A percentile compares a stretch with the other conserved stretches of the same genome.
These are phyloP conservation scores for Jacaranda mimosifolia DNA, from an alignment of 257 asterid species.

Conservation along the genomic window DNA sequence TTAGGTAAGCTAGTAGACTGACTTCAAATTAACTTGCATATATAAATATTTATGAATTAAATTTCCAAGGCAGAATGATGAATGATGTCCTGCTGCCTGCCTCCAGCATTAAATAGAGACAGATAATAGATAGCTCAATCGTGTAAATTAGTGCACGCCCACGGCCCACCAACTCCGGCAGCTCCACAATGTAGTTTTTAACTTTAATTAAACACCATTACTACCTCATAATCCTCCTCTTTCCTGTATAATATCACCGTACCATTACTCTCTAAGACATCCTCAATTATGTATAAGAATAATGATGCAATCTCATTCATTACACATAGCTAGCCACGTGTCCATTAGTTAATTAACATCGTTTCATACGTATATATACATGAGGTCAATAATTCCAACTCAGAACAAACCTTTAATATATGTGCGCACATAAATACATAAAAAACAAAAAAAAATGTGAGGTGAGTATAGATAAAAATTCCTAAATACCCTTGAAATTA, in stretches of 20 bases:
- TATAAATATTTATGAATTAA: not conserved
- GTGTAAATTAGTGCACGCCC: slow-evolving; percentile 38
- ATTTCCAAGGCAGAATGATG: slow-evolving; percentile 25
- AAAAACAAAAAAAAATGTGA: too few relatives aligned
- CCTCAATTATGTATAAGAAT: slow-evolving; percentile 35
- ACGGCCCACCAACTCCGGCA: slow-evolving; percentile 22
- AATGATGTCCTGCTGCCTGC: not conserved
- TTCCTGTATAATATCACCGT: not conserved
- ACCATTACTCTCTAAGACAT: not conserved
- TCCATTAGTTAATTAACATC: too few relatives aligned
- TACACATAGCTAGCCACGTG: too few relatives aligned
- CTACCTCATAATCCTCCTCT: not conserved
- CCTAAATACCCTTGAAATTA: too few relatives aligned
- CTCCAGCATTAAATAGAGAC: slow-evolving; percentile 32
- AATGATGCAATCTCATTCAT: not conserved
- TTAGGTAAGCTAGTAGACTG: not conserved
- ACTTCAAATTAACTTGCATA: too few relatives aligned
- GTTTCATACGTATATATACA: too few relatives aligned
- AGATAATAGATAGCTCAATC: slow-evolving; percentile 13
- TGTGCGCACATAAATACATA: too few relatives aligned
- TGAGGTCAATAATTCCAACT: too few relatives aligned
- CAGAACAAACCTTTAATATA: too few relatives aligned
- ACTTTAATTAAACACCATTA: slow-evolving; percentile 4
- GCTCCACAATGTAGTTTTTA: not conserved
- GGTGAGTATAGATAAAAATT: too few relatives aligned